Base-by-base conservation (phyloP, 768 basidiomycete genomes). In the Trametopsis cervina region DNA sequence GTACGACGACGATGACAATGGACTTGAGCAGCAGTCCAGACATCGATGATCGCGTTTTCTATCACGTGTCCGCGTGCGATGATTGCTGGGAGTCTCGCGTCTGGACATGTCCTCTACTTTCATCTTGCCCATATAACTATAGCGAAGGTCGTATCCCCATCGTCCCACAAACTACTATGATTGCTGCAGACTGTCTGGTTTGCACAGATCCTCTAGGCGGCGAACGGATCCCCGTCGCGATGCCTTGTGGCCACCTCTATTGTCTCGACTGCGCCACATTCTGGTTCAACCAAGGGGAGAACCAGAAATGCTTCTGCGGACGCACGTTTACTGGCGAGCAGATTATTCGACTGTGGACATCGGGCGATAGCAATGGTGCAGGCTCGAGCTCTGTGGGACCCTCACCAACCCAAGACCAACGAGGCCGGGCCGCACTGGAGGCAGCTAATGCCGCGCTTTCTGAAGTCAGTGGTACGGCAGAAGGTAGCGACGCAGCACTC, bases 181-280 rank as follows among this genome's bases (percentile, higher is more conserved):
- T 33, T 15, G 15, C 15, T 33, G 29, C 29, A 33, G 29, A 33
- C 15, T 33, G 29, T 33, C 29, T 15, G 29, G 15, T 33, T 7
- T 33, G 29, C 15, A 33, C 7, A 33, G 29, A 33, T 7, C 7
- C 9, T 15, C 29, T 33, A 7, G 29, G 29, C 7, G 29, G 29
- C 29, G 29, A 33, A 7, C 7, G 15, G 15, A 33, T 15, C 7
- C 58, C 54, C 5, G 51, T 57, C 42, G 46, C 57, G 7, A 57
- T 57, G 23, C 50, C 47, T n/a, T 62, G 60, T 24, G 58, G 58
- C 33, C 58, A 62, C 42, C 44, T 62, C 27, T 62, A 59, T 40
- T 62, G 60, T 42, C 41, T 54, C 1, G 57, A 56, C 40, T 62
- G 60, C 36, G 58, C 58, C 22, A 55, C 58, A 1, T 57, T 55